Evolutionary conservation across 345 rosid species (phyloP).

Genomic region (Hevea brasiliensis): DNA sequence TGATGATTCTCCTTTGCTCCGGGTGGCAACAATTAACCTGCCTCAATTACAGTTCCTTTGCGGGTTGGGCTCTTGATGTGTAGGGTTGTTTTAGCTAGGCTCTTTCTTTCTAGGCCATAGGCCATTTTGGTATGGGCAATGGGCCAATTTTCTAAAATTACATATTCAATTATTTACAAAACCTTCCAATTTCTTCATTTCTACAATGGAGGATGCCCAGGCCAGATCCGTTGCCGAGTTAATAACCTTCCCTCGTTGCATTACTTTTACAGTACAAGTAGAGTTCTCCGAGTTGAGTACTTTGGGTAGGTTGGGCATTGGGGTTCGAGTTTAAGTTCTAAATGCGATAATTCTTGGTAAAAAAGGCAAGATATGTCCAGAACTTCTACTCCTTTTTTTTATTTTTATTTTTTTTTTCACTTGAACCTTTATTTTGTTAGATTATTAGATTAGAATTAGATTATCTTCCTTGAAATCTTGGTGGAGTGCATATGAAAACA

Average conservation of each 20-base stretch:
- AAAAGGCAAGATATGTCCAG: slow-evolving; percentile 53
- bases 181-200: slow-evolving; percentile 11
- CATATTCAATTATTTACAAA: background rate
- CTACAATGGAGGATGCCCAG: slow-evolving; percentile 81
- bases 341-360: slow-evolving; percentile 62
- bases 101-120: too few relatives aligned
- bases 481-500: too few relatives aligned
- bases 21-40: too few relatives aligned
- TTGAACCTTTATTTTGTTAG: background rate
- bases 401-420: too few relatives aligned
- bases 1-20: too few relatives aligned
- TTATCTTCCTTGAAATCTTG: too few relatives aligned
- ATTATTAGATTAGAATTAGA: background rate
- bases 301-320: background rate
- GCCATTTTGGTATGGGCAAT: too few relatives aligned
- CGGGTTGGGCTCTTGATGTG: too few relatives aligned
- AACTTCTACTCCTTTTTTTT: background rate
- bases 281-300: background rate
- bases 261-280: background rate
- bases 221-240: slow-evolving; percentile 97
- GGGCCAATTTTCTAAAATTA: too few relatives aligned
- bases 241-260: slow-evolving; percentile 22
- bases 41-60: too few relatives aligned
- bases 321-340: slow-evolving; percentile 16
- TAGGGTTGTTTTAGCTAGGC: too few relatives aligned